phyloP scores from a whole-genome alignment of 139 green algal genomes.

The Asterochloris sp. region DNA sequence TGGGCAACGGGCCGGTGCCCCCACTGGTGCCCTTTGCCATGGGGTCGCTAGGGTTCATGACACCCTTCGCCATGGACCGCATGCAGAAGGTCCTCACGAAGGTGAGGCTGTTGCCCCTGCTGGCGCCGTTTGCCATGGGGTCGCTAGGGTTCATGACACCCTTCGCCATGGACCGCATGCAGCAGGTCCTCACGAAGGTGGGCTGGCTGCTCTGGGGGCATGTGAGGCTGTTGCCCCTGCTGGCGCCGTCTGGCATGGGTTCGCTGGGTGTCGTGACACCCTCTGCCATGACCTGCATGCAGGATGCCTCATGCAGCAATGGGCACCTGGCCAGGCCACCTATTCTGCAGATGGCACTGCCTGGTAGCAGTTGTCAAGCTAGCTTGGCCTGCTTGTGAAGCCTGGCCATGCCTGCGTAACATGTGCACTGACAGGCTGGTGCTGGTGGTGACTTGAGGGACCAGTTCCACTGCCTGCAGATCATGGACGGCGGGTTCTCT shows the following conservation, averaged over 20 bases:
- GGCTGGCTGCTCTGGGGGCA: neutral
- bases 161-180: conserved; percentile 49
- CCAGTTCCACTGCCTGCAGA: conserved; percentile 1
- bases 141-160: conserved; percentile 91
- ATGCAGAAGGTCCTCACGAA: conserved; percentile 43
- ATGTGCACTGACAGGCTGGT: no score
- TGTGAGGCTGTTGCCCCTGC: conserved; percentile 51
- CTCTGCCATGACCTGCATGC: conserved; percentile 40
- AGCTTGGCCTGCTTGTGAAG: no score
- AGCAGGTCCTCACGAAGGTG: conserved; percentile 41
- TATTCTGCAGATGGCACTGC: no score
- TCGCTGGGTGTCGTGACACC: conserved; percentile 89
- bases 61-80: conserved; percentile 55
- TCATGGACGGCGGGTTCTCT: conserved; percentile 49
- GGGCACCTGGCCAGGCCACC: no score
- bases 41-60: conserved; percentile 92
- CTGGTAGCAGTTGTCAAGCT: no score
- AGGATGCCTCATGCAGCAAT: no score
- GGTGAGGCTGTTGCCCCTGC: conserved; percentile 56
- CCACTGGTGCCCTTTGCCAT: conserved; percentile 85
- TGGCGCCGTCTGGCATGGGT: conserved; percentile 85
- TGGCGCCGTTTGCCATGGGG: conserved; percentile 85
- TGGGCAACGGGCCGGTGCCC: conserved; percentile 68
- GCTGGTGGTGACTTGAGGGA: no score
- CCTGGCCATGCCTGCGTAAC: no score